These are phyloP conservation scores for Bryum argenteum DNA, from an alignment of 225 moss, liverwort and hornwort species.

Conservation along the genomic window DNA sequence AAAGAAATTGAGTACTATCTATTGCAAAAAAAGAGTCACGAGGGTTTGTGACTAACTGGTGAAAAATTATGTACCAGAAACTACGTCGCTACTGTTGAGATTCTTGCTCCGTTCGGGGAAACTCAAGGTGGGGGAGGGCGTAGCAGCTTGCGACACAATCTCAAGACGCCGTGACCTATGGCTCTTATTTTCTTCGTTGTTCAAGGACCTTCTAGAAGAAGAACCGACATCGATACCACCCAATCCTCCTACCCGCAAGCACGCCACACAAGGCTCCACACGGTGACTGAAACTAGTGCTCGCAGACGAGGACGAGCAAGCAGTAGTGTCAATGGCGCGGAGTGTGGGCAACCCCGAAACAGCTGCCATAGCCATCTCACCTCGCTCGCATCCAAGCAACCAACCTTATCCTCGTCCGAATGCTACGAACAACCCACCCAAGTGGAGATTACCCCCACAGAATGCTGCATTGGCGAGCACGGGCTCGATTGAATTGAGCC, in stretches of 20 bases:
- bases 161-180: conserved; percentile 39
- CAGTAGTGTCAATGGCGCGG: conserved; percentile 23
- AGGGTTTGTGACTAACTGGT: not conserved
- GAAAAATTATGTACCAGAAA: conserved; percentile 32
- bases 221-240: conserved; percentile 17
- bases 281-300: conserved; percentile 30
- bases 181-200: conserved; percentile 33
- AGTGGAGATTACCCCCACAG: not conserved
- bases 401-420: not conserved
- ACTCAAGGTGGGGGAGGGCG: conserved; percentile 35
- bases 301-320: not conserved
- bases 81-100: conserved; percentile 29
- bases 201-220: not conserved
- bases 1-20: not conserved
- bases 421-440: not conserved
- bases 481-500: not conserved
- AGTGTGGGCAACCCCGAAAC: conserved; percentile 38
- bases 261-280: conserved; percentile 44
- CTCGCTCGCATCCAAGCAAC: conserved; percentile 34
- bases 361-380: conserved; percentile 43
- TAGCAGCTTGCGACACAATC: conserved; percentile 47
- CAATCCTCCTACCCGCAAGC: conserved; percentile 31
- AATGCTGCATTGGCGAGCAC: conserved; percentile 25
- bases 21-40: too few relatives aligned
- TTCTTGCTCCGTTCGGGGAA: conserved; percentile 29